These are phyloP conservation scores for Avena atlantica DNA, from an alignment of 176 grass and related monocot species.

Conservation along the genomic window DNA sequence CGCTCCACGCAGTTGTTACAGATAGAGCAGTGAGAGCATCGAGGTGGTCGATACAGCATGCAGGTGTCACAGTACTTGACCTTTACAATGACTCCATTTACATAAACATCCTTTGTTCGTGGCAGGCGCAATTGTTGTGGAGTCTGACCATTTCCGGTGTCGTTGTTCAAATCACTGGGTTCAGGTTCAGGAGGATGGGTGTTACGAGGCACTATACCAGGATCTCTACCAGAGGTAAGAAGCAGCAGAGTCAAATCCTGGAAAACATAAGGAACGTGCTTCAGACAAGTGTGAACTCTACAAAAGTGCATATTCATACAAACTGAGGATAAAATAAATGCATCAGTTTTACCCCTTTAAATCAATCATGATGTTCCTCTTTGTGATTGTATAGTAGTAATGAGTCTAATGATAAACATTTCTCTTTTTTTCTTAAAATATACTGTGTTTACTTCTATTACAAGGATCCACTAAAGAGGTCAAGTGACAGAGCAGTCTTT, in stretches of 20 bases:
- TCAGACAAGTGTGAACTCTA: background rate
- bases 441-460: background rate
- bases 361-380: background rate
- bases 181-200: constrained; percentile 86
- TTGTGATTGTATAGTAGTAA: background rate
- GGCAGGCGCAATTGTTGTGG: constrained; percentile 81
- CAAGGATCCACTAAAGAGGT: background rate
- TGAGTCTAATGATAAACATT: background rate
- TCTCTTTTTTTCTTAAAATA: background rate
- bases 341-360: background rate
- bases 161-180: constrained; percentile 55
- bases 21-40: constrained; percentile 93
- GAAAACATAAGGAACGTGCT: constrained; percentile 41
- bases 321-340: background rate
- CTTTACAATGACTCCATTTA: constrained; percentile 81
- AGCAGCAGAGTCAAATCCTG: constrained; percentile 91
- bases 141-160: constrained; percentile 62
- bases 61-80: constrained; percentile 97
- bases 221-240: constrained; percentile 91
- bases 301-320: background rate
- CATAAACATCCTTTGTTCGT: constrained; percentile 74
- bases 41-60: constrained; percentile 91
- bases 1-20: constrained; percentile 95
- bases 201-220: constrained; percentile 90
- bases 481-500: background rate